Evolutionary conservation across 2,329 filamentous ascomycete genomes (phyloP).

Genomic region (Coniella vitis): DNA sequence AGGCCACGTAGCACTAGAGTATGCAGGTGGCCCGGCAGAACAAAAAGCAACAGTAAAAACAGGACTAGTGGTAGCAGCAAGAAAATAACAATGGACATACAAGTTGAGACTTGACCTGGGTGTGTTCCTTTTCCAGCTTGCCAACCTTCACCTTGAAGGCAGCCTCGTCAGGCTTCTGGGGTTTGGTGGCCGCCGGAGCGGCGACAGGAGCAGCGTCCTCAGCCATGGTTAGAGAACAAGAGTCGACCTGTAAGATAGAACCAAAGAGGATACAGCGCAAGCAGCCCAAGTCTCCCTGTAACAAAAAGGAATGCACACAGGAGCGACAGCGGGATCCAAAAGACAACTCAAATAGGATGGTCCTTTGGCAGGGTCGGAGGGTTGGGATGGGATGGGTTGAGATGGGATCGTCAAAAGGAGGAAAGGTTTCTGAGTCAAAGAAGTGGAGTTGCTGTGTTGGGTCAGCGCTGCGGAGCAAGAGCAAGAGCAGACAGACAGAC

Average conservation of each 20-base stretch:
- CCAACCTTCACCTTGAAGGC: slow-evolving; percentile 72
- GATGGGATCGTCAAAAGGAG: background rate
- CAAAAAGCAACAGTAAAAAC: too few species aligned
- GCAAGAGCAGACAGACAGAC: too few species aligned
- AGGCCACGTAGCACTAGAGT: background rate
- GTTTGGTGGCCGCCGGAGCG: slow-evolving; percentile 49
- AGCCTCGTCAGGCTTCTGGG: slow-evolving; percentile 82
- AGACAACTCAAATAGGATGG: background rate
- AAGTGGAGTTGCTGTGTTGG: slow-evolving; percentile 5
- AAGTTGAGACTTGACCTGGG: slow-evolving; percentile 59
- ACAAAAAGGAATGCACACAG: slow-evolving; percentile 1
- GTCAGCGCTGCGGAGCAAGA: background rate
- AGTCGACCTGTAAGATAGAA: slow-evolving; percentile 15
- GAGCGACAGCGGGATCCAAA: background rate
- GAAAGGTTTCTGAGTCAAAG: background rate
- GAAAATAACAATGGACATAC: slow-evolving; percentile 21
- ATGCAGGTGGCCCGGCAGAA: background rate
- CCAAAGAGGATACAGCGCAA: slow-evolving; percentile 5
- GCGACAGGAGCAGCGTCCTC: slow-evolving; percentile 34
- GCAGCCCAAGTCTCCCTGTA: slow-evolving; percentile 7
- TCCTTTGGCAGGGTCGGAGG: too few species aligned
- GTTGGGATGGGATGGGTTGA: too few species aligned
- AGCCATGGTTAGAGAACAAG: slow-evolving; percentile 34
- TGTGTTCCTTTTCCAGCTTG: slow-evolving; percentile 81
- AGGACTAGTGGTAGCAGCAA: background rate